Evolutionary conservation across 345 rosid species (phyloP).

Genomic region (Acer saccharum): DNA sequence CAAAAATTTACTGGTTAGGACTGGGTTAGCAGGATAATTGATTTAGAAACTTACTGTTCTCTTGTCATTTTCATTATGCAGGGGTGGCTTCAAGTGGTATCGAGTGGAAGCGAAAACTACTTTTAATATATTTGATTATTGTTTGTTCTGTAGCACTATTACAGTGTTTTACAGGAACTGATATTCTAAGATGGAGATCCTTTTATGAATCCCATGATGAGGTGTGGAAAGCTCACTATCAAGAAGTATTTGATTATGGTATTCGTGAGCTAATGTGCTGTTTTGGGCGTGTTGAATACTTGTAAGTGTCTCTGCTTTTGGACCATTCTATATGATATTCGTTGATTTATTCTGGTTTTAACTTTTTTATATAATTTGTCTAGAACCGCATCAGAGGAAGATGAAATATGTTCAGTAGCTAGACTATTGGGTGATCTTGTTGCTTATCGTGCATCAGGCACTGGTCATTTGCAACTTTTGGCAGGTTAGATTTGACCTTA

Average conservation of each 20-base stretch:
- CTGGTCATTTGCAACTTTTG: constrained; percentile 90
- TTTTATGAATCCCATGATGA: constrained; percentile 83
- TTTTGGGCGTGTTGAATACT: constrained; percentile 74
- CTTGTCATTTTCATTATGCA: constrained; percentile 26
- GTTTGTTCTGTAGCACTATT: constrained; percentile 57
- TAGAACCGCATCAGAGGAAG: constrained; percentile 75
- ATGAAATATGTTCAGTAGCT: constrained; percentile 89
- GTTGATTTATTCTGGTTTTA: constrained; percentile 6
- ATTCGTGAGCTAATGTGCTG: constrained; percentile 97
- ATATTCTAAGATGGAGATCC: constrained; percentile 81
- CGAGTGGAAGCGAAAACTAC: constrained; percentile 53
- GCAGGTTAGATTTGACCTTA: constrained; percentile 51
- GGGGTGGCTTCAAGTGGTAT: constrained; percentile 46
- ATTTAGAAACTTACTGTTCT: constrained; percentile 11
- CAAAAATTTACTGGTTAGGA: background rate
- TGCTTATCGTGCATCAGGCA: constrained; percentile 89
- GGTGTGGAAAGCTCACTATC: constrained; percentile 93
- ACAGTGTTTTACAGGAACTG: constrained; percentile 79
- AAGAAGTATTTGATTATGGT: constrained; percentile 90
- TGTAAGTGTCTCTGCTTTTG: constrained; percentile 48
- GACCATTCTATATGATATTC: constrained; percentile 7
- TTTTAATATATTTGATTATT: constrained; percentile 47
- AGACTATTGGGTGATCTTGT: constrained; percentile 85
- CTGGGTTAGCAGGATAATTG: background rate
- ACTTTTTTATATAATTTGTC: constrained; percentile 17